Base-by-base conservation (phyloP, 805 yeast genomes). In the Starmerella apicola region DNA sequence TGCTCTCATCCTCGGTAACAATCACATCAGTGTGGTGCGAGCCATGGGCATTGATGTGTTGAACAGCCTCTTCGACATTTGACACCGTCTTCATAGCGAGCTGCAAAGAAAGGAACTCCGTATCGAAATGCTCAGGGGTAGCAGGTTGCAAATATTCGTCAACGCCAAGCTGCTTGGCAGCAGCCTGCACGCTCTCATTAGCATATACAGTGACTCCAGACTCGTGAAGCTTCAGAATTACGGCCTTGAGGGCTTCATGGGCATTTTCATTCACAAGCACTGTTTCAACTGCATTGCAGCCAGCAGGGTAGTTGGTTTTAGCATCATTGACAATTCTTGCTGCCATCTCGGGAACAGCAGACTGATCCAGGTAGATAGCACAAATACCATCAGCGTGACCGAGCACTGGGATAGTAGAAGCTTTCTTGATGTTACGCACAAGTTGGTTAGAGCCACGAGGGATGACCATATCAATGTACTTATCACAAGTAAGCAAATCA, bases 381-480 rank as follows among this genome's bases (percentile, higher is more conserved):
- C 98, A 91, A 45, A 88, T 79, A 34, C 99, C 99, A 61, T 91
- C 97, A 7, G 99, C 98, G 59, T 91, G 99, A 41, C 99, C 99
- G 56, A 91, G 64, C 6, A 91, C 98, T 4, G 99, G 97, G 52
- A 91, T 93, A 58, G 84, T 84, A 19, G 98, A 88, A 57, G 74
- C 74, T 20, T 72, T 70, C 62, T 93, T 91, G 59, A 91, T 86
- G 58, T 70, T 75, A 51, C 82, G 73, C 30, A 91, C 99, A 43
- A 91, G 70, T 48, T 77, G 88, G 55, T 91, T 91, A 22, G 95
- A 82, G n/a, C 99, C 99, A 54, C 99, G 73, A 45, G 99, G 99
- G 53, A 91, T 84, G 18, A 91, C 98, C 58, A 91, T 69, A 59
- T 91, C 98, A 42, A 91, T 88, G 60, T 78, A 83, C 54, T 71